Base-by-base conservation (phyloP, 768 basidiomycete species). In the Pholiota microspora region DNA sequence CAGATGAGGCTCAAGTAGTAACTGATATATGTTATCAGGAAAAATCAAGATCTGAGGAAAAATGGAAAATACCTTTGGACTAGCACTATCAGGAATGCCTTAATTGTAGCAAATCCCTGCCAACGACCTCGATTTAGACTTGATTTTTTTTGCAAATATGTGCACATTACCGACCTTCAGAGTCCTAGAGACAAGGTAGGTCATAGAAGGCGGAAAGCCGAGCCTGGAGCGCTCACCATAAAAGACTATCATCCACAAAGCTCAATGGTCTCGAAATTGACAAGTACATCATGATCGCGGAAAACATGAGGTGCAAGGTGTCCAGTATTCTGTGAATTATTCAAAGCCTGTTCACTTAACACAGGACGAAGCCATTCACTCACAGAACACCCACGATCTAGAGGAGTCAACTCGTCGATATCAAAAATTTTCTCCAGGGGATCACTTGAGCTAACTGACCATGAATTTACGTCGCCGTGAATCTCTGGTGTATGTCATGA, bases 1-100 rank as follows among this genome's bases (percentile, higher is more conserved):
- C 53, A 47, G 31, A 54, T 54, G 21, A 54, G 47, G 25, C 45
- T 36, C 9, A 54, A 45, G 12, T 54, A 54, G 25, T 54, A 54
- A 13, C 53, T 45, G 21, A 25, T 2, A 18, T 23, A 34, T 16
- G 7, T 12, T 6, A 10, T 45, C 3, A 32, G 29, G 2, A 10
- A 21, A 28, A 9, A 21, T 23, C 5, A 27, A 8, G 2, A 42
- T 42, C n/a, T 13, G 16, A 10, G 2, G 16, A 7, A 23, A 12
- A 16, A 18, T 7, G 13, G 4, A 1, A 16, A 7, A 15, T 27
- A 47, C 53, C 53, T 36, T 47, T 54, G 53, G 13, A 54, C 53
- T 7, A 54, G 31, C 12, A 54, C 42, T 34, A 54, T 47, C 13
- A 54, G 34, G 13, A 38, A 40, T 25, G 31, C 53, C 27, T 54